phyloP scores from a whole-genome alignment of 768 basidiomycete species.

The Rhizopogon vinicolor region DNA sequence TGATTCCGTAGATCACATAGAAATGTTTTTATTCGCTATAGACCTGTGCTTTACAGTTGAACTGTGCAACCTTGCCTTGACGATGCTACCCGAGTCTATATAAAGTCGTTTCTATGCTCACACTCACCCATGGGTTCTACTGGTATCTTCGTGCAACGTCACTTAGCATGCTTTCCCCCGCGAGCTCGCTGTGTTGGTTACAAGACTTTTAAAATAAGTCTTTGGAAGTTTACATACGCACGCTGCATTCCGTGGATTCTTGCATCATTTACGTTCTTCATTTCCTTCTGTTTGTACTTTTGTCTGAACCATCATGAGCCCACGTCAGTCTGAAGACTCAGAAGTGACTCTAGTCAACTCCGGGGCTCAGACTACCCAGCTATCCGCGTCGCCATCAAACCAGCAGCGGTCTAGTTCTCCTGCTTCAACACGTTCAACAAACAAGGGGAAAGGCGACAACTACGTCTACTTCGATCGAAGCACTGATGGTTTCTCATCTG shows the following conservation, averaged over 20 bases:
- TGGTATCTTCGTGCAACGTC: background rate
- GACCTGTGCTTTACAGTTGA: too few relatives aligned
- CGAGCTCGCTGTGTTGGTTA: background rate
- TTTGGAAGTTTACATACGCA: background rate
- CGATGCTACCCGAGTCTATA: background rate
- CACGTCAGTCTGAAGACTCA: constrained; percentile 23
- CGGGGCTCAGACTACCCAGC: background rate
- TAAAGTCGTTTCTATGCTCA: too few relatives aligned
- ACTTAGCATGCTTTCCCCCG: background rate
- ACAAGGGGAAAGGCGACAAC: constrained; percentile 34
- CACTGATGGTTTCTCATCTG: constrained; percentile 75
- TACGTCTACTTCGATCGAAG: constrained; percentile 97
- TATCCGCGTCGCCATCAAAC: constrained; percentile 10
- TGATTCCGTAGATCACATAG: too few relatives aligned
- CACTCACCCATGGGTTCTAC: too few relatives aligned
- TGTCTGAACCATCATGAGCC: constrained; percentile 18
- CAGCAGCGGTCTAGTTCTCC: constrained; percentile 27
- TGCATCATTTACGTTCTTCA: constrained; percentile 22
- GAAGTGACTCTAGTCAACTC: background rate
- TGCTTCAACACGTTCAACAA: constrained; percentile 22
- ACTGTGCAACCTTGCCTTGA: background rate
- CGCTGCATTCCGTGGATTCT: constrained; percentile 2
- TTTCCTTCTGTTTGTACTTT: constrained; percentile 3
- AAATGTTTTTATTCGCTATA: too few relatives aligned
- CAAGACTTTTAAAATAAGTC: background rate